phyloP scores from a whole-genome alignment of 768 basidiomycete species.

The Neoboletus subvelutipes region DNA sequence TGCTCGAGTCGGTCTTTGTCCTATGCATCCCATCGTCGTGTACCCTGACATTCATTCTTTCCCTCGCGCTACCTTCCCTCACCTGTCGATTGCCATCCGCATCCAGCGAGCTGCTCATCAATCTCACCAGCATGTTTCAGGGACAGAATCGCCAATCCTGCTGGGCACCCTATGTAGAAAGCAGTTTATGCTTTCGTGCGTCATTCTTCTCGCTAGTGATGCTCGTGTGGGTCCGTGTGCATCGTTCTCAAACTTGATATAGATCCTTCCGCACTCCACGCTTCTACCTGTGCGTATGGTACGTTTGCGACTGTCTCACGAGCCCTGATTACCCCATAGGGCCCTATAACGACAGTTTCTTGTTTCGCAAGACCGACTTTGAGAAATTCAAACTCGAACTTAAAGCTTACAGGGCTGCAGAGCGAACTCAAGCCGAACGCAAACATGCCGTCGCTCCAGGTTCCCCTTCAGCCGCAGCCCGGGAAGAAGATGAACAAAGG shows the following conservation, averaged over 20 bases:
- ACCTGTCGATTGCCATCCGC: neutral
- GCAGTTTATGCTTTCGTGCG: slow-evolving; percentile 22
- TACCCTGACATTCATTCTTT: neutral
- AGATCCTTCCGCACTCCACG: neutral
- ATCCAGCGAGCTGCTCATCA: slow-evolving; percentile 16
- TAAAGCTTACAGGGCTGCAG: neutral
- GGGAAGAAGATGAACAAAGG: neutral
- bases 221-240: neutral
- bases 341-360: slow-evolving; percentile 6
- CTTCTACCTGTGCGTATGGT: slow-evolving; percentile 15
- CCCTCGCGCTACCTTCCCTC: too few species aligned
- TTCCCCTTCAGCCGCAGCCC: neutral
- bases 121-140: neutral
- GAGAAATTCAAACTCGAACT: slow-evolving; percentile 5
- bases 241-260: neutral
- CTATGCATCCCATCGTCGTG: neutral
- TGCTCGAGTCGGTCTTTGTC: slow-evolving; percentile 15
- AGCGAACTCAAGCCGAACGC: neutral
- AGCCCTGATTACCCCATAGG: slow-evolving; percentile 12
- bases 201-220: neutral
- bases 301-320: neutral
- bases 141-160: neutral
- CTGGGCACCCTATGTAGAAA: slow-evolving; percentile 28
- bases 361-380: slow-evolving; percentile 24
- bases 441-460: neutral